Evolutionary conservation across 106 monocot species (phyloP).

Genomic region (Triglochin maritima): DNA sequence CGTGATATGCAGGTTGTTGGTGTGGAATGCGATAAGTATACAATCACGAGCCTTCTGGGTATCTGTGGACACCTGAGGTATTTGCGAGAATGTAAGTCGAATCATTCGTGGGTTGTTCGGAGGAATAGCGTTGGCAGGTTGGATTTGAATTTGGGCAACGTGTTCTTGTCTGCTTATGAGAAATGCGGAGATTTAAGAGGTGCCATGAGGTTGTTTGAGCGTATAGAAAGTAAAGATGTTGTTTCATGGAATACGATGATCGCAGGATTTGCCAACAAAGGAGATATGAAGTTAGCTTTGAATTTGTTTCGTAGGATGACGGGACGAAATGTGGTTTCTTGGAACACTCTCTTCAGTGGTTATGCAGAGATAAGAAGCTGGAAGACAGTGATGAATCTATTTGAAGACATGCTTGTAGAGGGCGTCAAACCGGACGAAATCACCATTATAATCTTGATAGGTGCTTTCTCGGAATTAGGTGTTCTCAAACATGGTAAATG

Average conservation of each 20-base stretch:
- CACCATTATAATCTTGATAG: constrained; percentile 23
- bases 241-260: constrained; percentile 64
- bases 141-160: constrained; percentile 38
- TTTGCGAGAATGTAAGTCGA: constrained; percentile 26
- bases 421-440: constrained; percentile 44
- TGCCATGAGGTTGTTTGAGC: constrained; percentile 28
- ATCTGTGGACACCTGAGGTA: constrained; percentile 30
- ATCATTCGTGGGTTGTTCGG: constrained; percentile 39
- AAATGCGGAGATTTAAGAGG: constrained; percentile 40
- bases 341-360: constrained; percentile 59
- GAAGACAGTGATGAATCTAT: constrained; percentile 14
- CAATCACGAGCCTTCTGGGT: constrained; percentile 33
- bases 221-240: constrained; percentile 25
- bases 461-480: constrained; percentile 31
- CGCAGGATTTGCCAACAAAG: constrained; percentile 28
- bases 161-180: constrained; percentile 56
- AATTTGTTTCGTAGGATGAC: constrained; percentile 31
- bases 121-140: constrained; percentile 1
- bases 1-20: constrained; percentile 19
- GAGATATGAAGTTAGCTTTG: constrained; percentile 28
- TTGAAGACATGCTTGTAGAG: constrained; percentile 26
- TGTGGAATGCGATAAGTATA: constrained; percentile 38
- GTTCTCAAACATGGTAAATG: constrained; percentile 33
- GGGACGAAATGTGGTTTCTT: constrained; percentile 41
- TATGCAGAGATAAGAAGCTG: constrained; percentile 24